Conservation (phyloP, 257 asterid genomes). For the Jacaranda copaia region DNA sequence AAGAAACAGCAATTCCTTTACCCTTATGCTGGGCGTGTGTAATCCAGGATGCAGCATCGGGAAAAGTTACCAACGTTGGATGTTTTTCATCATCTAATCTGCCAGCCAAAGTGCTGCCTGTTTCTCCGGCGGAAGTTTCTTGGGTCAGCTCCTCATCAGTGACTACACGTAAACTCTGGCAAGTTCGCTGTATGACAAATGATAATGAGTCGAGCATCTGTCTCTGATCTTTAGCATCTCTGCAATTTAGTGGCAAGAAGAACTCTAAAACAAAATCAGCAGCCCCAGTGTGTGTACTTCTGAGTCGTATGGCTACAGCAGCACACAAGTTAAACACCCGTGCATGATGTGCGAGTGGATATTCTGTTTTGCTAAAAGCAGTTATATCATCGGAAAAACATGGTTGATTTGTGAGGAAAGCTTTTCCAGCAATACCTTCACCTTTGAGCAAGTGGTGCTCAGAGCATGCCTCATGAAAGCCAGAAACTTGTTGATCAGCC, state of each 20-base stretch:
- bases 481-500: constrained; percentile 54
- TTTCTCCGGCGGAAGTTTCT: constrained; percentile 50
- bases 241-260: constrained; percentile 75
- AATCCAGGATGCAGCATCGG: constrained; percentile 56
- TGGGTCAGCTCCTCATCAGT: constrained; percentile 63
- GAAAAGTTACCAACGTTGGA: constrained; percentile 32
- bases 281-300: constrained; percentile 61
- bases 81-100: constrained; percentile 36
- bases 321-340: constrained; percentile 58
- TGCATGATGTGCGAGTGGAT: constrained; percentile 82
- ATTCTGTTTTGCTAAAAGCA: constrained; percentile 70
- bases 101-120: constrained; percentile 28
- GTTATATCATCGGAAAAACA: constrained; percentile 74
- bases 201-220: constrained; percentile 66
- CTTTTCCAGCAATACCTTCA: constrained; percentile 81
- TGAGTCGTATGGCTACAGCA: constrained; percentile 80
- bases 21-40: constrained; percentile 54
- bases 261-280: constrained; percentile 84
- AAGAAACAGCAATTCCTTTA: constrained; percentile 52
- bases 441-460: constrained; percentile 85
- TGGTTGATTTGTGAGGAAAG: constrained; percentile 75
- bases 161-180: constrained; percentile 67
- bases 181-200: constrained; percentile 59
- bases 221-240: constrained; percentile 57
- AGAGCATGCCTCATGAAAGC: constrained; percentile 79